These are phyloP conservation scores for Rubia yunnanensis DNA, from an alignment of 257 asterid genomes.

Conservation along the genomic window DNA sequence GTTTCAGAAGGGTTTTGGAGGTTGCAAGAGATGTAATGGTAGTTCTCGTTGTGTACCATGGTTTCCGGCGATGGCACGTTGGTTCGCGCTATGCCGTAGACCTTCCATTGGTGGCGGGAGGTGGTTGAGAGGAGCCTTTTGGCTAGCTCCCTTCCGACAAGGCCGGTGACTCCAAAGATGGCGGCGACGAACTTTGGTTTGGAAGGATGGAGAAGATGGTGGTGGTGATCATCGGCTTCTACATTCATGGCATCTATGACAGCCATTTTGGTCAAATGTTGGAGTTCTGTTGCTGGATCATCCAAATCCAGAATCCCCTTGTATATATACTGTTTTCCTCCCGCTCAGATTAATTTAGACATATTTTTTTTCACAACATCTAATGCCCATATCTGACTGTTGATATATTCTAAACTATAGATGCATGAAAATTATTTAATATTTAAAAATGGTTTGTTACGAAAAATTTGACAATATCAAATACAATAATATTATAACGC, in stretches of 20 bases:
- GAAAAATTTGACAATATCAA: too few species aligned
- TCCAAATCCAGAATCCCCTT: not conserved
- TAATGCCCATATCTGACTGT: too few species aligned
- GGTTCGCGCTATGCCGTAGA: slow-evolving; percentile 64
- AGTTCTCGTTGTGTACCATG: slow-evolving; percentile 14
- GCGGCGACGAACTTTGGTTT: slow-evolving; percentile 36
- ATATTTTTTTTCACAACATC: too few species aligned
- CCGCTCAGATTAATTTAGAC: too few species aligned
- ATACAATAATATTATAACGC: too few species aligned
- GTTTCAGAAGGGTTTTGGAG: slow-evolving; percentile 48
- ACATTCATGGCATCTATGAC: slow-evolving; percentile 10
- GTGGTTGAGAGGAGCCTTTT: slow-evolving; percentile 35
- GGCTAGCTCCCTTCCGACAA: slow-evolving; percentile 78
- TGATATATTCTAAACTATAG: too few species aligned
- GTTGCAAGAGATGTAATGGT: slow-evolving; percentile 52
- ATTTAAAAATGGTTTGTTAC: too few species aligned
- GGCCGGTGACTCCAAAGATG: slow-evolving; percentile 75
- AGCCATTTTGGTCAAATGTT: slow-evolving; percentile 19
- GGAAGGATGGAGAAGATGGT: not conserved
- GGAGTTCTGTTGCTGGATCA: slow-evolving; percentile 5
- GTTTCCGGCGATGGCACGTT: slow-evolving; percentile 13
- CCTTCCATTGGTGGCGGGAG: slow-evolving; percentile 44
- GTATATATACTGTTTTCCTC: slow-evolving; percentile 6
- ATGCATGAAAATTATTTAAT: too few species aligned
- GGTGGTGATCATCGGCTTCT: not conserved